Base-by-base conservation (phyloP, 768 basidiomycete genomes). In the Terana coerulea region DNA sequence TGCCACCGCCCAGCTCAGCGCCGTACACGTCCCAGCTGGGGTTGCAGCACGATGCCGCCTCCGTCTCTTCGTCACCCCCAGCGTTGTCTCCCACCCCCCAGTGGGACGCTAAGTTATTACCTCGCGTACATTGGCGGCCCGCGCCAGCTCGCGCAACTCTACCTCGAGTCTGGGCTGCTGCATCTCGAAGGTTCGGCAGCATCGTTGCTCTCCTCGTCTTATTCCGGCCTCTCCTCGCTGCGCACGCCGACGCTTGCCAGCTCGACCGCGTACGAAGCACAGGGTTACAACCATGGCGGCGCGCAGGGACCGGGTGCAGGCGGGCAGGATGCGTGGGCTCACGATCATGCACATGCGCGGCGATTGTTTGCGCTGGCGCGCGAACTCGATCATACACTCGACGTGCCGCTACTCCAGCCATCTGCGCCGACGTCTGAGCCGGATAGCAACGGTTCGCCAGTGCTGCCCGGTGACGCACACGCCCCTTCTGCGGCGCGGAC, bases 111-210 rank as follows among this genome's bases (percentile, higher is more conserved):
- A 24, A 67, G 72, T 0, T 91, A 91, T 66, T 85, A 84, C 60
- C 58, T 83, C 31, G 76, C 81, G 37, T 80, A 79, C 45, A 67
- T 91, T 7, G 89, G 89, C 21, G 86, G 88, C 28, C 59, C 73
- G n/a, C 62, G 64, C 15, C 85, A 84, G 0, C 72, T 91, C 2
- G 88, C 86, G 1, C 84, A 82, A 51, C 79, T 91, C 8, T 91
- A 88, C 66, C 70, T 88, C 5, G 86, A 89, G 65, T 85, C 86
- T 4, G 89, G 89, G 3, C 73, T 90, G 24, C 78, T 91, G 26
- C 81, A 91, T 61, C 74, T 91, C n/a, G 89, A 91, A 64, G 89
- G 89, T 5, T 78, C 86, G 12, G 88, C 89, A 15, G 76, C 83
- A 0, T 72, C 74, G n/a, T 73, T 91, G 26, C 77, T 90, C 26